A percentile compares a stretch with the other conserved stretches of the same genome.
Evolutionary conservation across 2,329 filamentous ascomycete genomes (phyloP).

Genomic region (Aquanectria penicillioides): DNA sequence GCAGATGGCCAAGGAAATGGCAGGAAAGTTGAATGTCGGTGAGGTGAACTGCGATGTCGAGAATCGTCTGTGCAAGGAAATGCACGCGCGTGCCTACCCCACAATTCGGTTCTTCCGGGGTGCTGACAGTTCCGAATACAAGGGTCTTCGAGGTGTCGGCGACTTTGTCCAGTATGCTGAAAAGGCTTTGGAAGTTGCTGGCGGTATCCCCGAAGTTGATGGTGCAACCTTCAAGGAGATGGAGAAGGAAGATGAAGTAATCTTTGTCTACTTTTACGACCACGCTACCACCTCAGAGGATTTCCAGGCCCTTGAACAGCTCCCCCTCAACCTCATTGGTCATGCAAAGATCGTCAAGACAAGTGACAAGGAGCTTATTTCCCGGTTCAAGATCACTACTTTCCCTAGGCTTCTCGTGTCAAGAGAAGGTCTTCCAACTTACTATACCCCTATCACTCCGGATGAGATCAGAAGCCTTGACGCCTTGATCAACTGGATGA

Average conservation of each 20-base stretch:
- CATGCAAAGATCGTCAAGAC: constrained; percentile 95
- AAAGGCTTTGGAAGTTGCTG: constrained; percentile 81
- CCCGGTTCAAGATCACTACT: constrained; percentile 93
- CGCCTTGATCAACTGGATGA: constrained; percentile 89
- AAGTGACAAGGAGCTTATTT: constrained; percentile 76
- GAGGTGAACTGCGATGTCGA: constrained; percentile 96
- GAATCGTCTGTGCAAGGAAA: constrained; percentile 90
- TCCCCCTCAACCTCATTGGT: constrained; percentile 89
- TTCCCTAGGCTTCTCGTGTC: constrained; percentile 95
- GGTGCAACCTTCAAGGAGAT: constrained; percentile 79
- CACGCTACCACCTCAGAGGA: constrained; percentile 93
- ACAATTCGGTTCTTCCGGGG: constrained; percentile 94
- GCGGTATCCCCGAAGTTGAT: constrained; percentile 84
- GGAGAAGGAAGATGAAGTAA: constrained; percentile 92
- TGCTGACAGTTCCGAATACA: constrained; percentile 91
- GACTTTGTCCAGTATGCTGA: constrained; percentile 89
- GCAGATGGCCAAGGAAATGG: constrained; percentile 90
- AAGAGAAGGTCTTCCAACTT: constrained; percentile 87
- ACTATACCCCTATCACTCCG: constrained; percentile 88
- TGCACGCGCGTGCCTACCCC: constrained; percentile 80
- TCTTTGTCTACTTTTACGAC: constrained; percentile 98
- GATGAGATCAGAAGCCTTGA: constrained; percentile 91
- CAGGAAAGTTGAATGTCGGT: constrained; percentile 87
- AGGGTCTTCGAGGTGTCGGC: constrained; percentile 88
- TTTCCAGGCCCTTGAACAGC: constrained; percentile 85